Evolutionary conservation across 176 grass and related monocot genomes (phyloP), one percentile per base, ranked within the genome.

Genomic region (Alloteropsis semialata): DNA sequence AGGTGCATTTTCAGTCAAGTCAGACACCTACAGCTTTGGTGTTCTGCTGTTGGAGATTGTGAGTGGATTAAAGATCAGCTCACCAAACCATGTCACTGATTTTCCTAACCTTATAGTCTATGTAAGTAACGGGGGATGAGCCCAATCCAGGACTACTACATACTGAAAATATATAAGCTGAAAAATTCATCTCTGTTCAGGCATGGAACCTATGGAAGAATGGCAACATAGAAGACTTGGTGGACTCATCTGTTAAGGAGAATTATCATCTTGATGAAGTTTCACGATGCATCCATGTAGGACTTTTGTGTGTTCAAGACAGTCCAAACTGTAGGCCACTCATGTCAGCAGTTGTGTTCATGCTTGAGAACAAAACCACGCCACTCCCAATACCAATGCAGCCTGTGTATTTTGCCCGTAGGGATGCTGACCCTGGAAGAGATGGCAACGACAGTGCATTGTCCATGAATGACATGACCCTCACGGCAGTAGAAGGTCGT

Each of bases 1-100:
- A 55, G 88, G 91, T 5, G 21, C 59, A 6, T 86, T 94, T 88
- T 94, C 85, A 0, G 39, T 83, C 1, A 94, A 94, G 81, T 94
- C 88, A 0, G 88, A 90, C 53, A 76, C 73, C 38, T 90, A 85
- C 37, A 86, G 85, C 72, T 94, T 80, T 33, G 91, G 88, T 56
- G 82, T 88, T 30, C 24, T 90, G 0, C 3, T 94, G 10, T 18
- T 94, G 65, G 91, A 94, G 85, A 88, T 86, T 68, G 58, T 90
- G 2, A 94, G 82, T 58, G 82, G 88, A 5, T 80, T 79, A 59
- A 88, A 75, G 55, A 90, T 90, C 5, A 90, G 46, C n/a, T 77
- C 55, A 3, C 30, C 80, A 16, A 3, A 79, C 29, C 50, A 72
- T 33, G 51, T 56, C 13, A 38, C 34, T 10, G 55, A 74, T n/a